Base-by-base conservation (phyloP, 2,329 filamentous ascomycete genomes). In the Xylaria sp. region DNA sequence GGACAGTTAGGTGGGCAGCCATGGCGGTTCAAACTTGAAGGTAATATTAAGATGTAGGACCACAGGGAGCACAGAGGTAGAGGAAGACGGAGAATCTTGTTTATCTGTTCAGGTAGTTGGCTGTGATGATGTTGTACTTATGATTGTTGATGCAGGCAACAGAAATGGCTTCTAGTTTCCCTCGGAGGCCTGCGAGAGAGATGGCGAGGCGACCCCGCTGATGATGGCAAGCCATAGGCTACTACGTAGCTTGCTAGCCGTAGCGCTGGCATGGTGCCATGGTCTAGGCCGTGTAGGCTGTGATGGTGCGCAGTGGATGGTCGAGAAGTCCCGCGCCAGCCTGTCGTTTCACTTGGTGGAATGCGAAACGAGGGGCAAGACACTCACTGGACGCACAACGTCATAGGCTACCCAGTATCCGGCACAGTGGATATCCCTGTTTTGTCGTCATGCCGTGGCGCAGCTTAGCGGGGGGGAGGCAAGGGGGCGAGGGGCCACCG, bases 1-100 rank as follows among this genome's bases (percentile, higher is more conserved):
- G 82, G 67, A 97, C 92, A 52, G 90, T 94, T 54, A 76, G 71
- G 71, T 80, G 85, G 71, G 79, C 76, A 72, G 85, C 80, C 85
- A 88, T 88, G 67, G n/a, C n/a, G n/a, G n/a, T n/a, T n/a, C n/a
- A n/a, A n/a, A n/a, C n/a, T n/a, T 35, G 7, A 13, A 7, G 31
- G 9, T 37, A 40, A 8, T n/a, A 7, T 13, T 5, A 13, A 25
- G 21, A 4, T 21, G n/a, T 19, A 27, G 11, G 44, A 4, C n/a
- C n/a, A n/a, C n/a, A 41, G n/a, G 11, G 10, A 25, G 40, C 19
- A n/a, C 1, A 23, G 27, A 15, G 19, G 7, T 21, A 15, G 11
- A 15, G 15, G 19, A 17, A 4, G 21, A 29, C n/a, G 15, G 33
- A 21, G 17, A 56, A n/a, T 29, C 3, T n/a, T n/a, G n/a, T n/a